A percentile compares a stretch with the other conserved stretches of the same genome.
These are phyloP conservation scores for Rubroshorea leprosula DNA, from an alignment of 345 rosid species.

Conservation along the genomic window DNA sequence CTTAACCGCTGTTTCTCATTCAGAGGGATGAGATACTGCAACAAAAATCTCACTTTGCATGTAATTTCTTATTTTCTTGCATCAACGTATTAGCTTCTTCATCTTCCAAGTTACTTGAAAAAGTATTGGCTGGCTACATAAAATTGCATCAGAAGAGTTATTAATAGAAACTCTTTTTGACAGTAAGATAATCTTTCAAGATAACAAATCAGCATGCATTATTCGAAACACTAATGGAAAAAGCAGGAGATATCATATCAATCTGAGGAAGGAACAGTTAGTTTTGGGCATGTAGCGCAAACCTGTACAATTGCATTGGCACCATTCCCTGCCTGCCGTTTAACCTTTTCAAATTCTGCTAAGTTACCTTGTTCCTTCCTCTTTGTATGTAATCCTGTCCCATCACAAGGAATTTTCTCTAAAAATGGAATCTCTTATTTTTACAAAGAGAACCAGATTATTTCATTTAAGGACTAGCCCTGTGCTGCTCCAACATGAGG, in stretches of 20 bases:
- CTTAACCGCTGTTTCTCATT: background rate
- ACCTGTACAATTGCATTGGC: constrained; percentile 31
- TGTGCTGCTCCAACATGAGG: background rate
- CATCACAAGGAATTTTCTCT: constrained; percentile 18
- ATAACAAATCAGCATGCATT: too few relatives aligned
- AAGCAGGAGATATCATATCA: background rate
- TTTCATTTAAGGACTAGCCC: constrained; percentile 10
- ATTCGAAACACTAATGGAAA: background rate
- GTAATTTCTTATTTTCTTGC: constrained; percentile 61
- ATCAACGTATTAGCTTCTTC: constrained; percentile 39
- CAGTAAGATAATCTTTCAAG: background rate
- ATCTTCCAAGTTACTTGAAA: constrained; percentile 21
- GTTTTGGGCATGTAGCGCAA: background rate
- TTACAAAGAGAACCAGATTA: constrained; percentile 1
- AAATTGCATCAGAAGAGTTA: background rate
- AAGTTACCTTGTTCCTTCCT: constrained; percentile 30
- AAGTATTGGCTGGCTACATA: constrained; percentile 20
- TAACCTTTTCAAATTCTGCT: background rate
- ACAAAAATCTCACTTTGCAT: constrained; percentile 42
- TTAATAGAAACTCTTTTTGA: background rate
- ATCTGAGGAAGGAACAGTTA: background rate
- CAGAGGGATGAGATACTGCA: background rate
- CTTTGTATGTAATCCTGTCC: constrained; percentile 41
- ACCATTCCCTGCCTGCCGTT: background rate
- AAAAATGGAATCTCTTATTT: background rate